Conservation (phyloP, 2,329 filamentous ascomycete genomes). For the Cordyceps farinosa region DNA sequence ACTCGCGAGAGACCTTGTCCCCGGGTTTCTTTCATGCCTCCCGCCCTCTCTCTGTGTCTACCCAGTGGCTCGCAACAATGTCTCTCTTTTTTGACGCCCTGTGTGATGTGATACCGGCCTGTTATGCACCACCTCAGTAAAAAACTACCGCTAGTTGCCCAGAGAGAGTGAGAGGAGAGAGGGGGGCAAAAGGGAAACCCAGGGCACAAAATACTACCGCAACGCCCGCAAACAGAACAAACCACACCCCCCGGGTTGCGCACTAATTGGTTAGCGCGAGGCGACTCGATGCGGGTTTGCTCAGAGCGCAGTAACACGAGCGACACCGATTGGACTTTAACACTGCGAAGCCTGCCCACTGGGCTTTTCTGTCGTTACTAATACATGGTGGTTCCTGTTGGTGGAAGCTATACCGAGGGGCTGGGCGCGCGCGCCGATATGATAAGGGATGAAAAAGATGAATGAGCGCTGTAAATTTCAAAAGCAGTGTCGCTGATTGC, state of each 20-base stretch:
- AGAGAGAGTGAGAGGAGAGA: too few relatives aligned
- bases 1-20: too few relatives aligned
- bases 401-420: neutral
- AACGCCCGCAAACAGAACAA: neutral
- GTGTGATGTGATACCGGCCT: neutral
- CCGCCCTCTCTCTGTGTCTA: too few relatives aligned
- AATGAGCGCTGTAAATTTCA: too few relatives aligned
- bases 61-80: neutral
- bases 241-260: neutral
- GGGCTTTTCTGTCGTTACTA: neutral
- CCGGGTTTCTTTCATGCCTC: too few relatives aligned
- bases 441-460: too few relatives aligned
- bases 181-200: too few relatives aligned
- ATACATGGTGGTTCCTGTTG: neutral
- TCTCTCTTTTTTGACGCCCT: neutral
- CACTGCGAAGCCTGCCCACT: neutral
- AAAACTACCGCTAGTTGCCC: too few relatives aligned
- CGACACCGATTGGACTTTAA: neutral
- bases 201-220: neutral
- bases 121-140: neutral
- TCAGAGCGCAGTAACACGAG: slow-evolving; percentile 11
- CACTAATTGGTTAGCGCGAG: slow-evolving; percentile 8
- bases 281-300: slow-evolving; percentile 15
- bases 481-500: too few relatives aligned
- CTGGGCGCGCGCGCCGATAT: too few relatives aligned